Evolutionary conservation across 2,329 filamentous ascomycete species (phyloP).

Genomic region (Cordyceps javanica): DNA sequence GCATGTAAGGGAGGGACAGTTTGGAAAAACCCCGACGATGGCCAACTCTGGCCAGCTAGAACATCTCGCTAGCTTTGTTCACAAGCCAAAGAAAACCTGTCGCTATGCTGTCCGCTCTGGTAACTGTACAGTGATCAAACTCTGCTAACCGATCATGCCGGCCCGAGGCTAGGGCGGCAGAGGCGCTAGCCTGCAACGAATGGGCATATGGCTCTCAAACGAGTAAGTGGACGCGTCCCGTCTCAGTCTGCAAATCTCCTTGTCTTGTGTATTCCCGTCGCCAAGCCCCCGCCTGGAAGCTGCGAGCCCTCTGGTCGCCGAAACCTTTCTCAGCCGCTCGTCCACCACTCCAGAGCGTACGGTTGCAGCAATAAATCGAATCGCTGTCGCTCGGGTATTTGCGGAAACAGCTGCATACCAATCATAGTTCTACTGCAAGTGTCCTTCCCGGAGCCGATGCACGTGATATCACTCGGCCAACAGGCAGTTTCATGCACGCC

Average conservation of each 20-base stretch:
- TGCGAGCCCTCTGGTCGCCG: not conserved
- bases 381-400: not conserved
- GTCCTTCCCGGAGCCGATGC: not conserved
- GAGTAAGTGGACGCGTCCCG: not conserved
- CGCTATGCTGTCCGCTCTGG: not conserved
- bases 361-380: not conserved
- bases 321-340: not conserved
- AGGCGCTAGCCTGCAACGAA: conserved; percentile 1
- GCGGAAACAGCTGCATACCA: not conserved
- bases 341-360: not conserved
- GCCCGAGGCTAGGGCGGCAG: conserved; percentile 10
- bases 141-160: conserved; percentile 7
- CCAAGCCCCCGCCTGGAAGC: not conserved
- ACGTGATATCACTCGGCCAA: not conserved
- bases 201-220: not conserved
- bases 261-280: conserved; percentile 5
- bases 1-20: no score
- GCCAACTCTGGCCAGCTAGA: not conserved
- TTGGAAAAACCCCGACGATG: not conserved
- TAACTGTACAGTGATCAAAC: not conserved
- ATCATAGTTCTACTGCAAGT: not conserved
- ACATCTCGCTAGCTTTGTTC: not conserved
- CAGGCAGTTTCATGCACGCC: conserved; percentile 4
- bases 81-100: not conserved
- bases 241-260: not conserved